A percentile compares a stretch with the other conserved stretches of the same genome.
Conservation (phyloP, 2,329 filamentous ascomycete genomes). For the Colletotrichum euphorbiae region DNA sequence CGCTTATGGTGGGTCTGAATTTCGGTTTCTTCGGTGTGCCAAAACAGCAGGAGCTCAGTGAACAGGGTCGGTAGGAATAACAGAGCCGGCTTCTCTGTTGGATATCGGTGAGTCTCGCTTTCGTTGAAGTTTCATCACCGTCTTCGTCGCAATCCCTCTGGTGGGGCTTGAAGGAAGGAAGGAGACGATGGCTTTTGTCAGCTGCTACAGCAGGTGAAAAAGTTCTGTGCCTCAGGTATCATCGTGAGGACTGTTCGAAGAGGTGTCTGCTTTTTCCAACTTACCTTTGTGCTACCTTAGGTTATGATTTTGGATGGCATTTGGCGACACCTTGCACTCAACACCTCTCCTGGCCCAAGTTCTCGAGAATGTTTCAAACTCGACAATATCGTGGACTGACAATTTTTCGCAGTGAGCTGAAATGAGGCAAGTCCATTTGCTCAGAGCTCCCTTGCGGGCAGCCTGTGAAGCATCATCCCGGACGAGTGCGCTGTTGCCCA, state of each 20-base stretch:
- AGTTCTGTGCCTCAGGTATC: too few relatives aligned
- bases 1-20: neutral
- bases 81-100: neutral
- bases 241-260: too few relatives aligned
- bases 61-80: neutral
- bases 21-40: constrained; percentile 21
- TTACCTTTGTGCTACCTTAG: neutral
- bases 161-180: too few relatives aligned
- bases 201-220: too few relatives aligned
- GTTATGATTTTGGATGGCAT: neutral
- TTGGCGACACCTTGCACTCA: neutral
- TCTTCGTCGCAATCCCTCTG: neutral
- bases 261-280: neutral
- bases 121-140: neutral
- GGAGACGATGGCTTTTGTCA: too few relatives aligned
- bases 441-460: constrained; percentile 23
- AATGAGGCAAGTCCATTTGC: constrained; percentile 29
- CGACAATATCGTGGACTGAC: neutral
- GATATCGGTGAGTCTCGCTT: neutral
- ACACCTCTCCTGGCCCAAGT: neutral
- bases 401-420: neutral
- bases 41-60: too few relatives aligned
- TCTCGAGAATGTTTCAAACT: neutral
- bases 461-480: neutral
- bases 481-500: neutral